Evolutionary conservation across 1,139 yeast species (phyloP).

Genomic region (Suhomyces anneliseae): DNA sequence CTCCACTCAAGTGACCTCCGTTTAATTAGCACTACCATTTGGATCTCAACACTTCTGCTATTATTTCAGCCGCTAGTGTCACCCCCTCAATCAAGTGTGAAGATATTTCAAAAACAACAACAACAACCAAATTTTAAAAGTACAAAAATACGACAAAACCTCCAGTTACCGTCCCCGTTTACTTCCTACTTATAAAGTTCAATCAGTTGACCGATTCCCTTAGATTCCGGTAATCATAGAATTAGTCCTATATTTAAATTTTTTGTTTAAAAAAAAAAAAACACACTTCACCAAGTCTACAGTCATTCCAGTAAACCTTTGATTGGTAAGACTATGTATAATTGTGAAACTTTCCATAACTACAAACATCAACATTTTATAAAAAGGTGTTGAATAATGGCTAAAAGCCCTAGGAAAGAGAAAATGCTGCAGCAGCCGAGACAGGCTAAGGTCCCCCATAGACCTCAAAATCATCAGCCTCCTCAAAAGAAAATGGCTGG

Average conservation of each 20-base stretch:
- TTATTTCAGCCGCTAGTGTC: too few species aligned
- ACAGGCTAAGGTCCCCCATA: constrained; percentile 9
- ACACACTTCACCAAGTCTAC: too few species aligned
- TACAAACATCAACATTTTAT: constrained; percentile 7
- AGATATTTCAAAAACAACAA: too few species aligned
- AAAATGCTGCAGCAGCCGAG: constrained; percentile 1
- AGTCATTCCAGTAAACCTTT: background rate
- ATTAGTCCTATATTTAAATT: too few species aligned
- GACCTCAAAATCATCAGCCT: background rate
- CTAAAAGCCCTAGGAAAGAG: constrained; percentile 32
- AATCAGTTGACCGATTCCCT: background rate
- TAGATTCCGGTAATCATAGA: background rate
- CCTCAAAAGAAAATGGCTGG: constrained; percentile 19
- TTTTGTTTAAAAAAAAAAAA: too few species aligned
- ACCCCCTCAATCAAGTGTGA: too few species aligned
- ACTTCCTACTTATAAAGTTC: background rate
- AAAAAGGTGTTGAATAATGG: constrained; percentile 21
- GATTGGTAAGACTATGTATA: constrained; percentile 4
- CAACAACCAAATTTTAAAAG: too few species aligned
- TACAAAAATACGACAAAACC: too few species aligned
- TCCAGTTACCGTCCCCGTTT: background rate
- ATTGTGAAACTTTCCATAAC: constrained; percentile 4
- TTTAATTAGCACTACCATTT: too few species aligned
- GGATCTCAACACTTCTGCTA: too few species aligned
- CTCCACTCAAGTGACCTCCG: too few species aligned